These are phyloP conservation scores for Eremochloa ophiuroides DNA, from an alignment of 176 grass and related monocot species.

Conservation along the genomic window DNA sequence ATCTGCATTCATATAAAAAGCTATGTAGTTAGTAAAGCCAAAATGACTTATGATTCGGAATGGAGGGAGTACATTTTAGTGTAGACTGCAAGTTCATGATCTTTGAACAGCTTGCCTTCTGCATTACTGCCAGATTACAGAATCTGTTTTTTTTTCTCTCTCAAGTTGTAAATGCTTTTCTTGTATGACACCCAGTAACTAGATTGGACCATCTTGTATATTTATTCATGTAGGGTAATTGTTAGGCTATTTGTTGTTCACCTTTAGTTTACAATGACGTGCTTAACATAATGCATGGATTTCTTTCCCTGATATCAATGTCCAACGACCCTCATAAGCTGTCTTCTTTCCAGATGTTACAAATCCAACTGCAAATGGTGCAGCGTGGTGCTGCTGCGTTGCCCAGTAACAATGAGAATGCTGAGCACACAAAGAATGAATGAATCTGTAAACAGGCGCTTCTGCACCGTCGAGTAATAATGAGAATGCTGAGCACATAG, in stretches of 20 bases:
- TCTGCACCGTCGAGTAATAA: background rate
- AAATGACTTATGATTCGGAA: too few species aligned
- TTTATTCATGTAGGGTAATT: background rate
- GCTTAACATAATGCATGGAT: background rate
- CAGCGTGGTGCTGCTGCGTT: slow-evolving; percentile 28
- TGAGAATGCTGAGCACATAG: slow-evolving; percentile 24
- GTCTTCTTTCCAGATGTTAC: slow-evolving; percentile 46
- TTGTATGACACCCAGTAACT: background rate
- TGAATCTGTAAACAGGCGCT: slow-evolving; percentile 18
- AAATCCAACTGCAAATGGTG: slow-evolving; percentile 64
- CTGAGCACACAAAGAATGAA: slow-evolving; percentile 26
- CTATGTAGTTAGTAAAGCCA: too few species aligned
- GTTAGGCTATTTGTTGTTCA: background rate
- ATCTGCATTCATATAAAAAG: too few species aligned
- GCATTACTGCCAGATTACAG: background rate
- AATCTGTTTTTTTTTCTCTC: background rate
- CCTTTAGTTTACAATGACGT: background rate
- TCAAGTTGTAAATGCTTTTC: background rate
- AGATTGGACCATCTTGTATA: background rate
- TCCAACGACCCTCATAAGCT: background rate
- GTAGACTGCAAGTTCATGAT: background rate
- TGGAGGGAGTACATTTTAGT: background rate
- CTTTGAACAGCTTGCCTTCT: background rate
- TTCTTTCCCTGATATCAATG: background rate
- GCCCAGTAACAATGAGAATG: slow-evolving; percentile 27